Base-by-base conservation (phyloP, 2,329 filamentous ascomycete species). In the Fusarium sp. region DNA sequence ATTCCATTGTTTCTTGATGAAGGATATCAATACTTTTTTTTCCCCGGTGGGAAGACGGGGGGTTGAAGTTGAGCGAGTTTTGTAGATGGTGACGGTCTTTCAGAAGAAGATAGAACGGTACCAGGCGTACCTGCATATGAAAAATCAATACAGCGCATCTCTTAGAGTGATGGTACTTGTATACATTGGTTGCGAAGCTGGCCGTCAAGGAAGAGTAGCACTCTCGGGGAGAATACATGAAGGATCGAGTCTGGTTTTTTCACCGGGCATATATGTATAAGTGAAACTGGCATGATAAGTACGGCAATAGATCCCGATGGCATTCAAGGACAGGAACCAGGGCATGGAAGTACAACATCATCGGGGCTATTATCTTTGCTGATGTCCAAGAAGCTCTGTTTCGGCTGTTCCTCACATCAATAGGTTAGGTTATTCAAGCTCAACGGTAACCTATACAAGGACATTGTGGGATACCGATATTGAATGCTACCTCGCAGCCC, bases 1-100 rank as follows among this genome's bases (percentile, higher is more conserved):
- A 73, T 71, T 69, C 40, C 67, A 65, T 60, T 31, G 57, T 71
- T 27, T n/a, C 46, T 62, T 60, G 27, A 31, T 33, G 42, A 36
- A 68, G 24, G 51, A 44, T 60, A 68, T 62, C 33, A 51, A 24
- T 42, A 55, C n/a, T 62, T 71, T 44, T 57, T 56, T 33, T 44
- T 22, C 7, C 51, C 12, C 11, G 44, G 29, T 35, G 53, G 14
- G 16, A 35, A 24, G 51, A 35, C 24, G 17, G 27, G 17, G 17
- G 20, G 33, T 38, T 22, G 53, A 63, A 65, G 64, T 65, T 59
- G 16, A 31, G 22, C 31, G 27, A 35, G 24, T 40, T 20, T 36
- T 61, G 42, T 49, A 55, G 38, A 46, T 35, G 36, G n/a, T 57
- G 44, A 46, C 35, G 40, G 61, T 20, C 33, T 57, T 29, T 56